phyloP scores from a whole-genome alignment of 2,329 filamentous ascomycete genomes.

The Fusarium foetens region DNA sequence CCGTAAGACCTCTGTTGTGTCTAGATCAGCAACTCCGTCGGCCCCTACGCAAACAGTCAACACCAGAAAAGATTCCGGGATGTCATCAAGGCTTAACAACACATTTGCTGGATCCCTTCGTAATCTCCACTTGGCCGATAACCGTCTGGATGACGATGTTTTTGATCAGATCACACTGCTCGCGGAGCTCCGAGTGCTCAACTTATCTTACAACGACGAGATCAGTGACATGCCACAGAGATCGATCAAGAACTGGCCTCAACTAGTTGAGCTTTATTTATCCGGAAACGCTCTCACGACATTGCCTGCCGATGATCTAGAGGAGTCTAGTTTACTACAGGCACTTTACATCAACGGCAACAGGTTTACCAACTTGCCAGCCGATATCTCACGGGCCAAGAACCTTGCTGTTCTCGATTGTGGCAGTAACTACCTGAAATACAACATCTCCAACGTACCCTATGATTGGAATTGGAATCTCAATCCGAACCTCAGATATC shows the following conservation, averaged over 20 bases:
- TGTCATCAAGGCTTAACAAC: conserved; percentile 80
- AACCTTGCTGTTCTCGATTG: conserved; percentile 93
- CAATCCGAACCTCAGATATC: conserved; percentile 92
- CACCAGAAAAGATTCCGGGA: conserved; percentile 86
- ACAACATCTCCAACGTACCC: conserved; percentile 98
- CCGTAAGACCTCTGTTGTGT: conserved; percentile 87
- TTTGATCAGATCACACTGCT: conserved; percentile 91
- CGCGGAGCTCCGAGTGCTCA: conserved; percentile 85
- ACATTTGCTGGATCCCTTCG: conserved; percentile 90
- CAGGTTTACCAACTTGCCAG: conserved; percentile 95
- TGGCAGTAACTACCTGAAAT: conserved; percentile 94
- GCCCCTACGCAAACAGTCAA: conserved; percentile 62
- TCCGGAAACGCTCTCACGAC: conserved; percentile 95
- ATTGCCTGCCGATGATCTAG: conserved; percentile 91
- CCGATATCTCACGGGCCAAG: conserved; percentile 93
- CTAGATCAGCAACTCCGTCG: conserved; percentile 65
- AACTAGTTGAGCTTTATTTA: conserved; percentile 90
- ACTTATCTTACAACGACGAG: conserved; percentile 89
- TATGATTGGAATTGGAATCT: conserved; percentile 99
- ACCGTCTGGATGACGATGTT: conserved; percentile 91
- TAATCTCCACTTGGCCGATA: conserved; percentile 90
- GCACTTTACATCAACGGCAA: conserved; percentile 96
- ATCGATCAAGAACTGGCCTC: conserved; percentile 88
- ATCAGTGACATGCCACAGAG: conserved; percentile 91
- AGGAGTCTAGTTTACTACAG: conserved; percentile 87